Evolutionary conservation across 495 filamentous ascomycete genomes (phyloP).

Genomic region (Penicillium bovifimosum): DNA sequence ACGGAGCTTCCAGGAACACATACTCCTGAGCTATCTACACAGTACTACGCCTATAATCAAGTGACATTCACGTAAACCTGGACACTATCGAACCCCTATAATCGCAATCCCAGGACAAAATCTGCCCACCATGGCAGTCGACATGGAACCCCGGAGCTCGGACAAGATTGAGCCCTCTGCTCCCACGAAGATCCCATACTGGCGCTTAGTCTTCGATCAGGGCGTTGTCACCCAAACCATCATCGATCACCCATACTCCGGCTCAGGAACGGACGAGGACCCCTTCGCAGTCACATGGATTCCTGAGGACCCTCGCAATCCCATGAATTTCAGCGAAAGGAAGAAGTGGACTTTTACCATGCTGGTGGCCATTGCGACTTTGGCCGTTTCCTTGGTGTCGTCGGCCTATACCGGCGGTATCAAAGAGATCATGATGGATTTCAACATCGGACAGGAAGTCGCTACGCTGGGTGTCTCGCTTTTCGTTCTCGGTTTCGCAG

Average conservation of each 20-base stretch:
- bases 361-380: conserved; percentile 59
- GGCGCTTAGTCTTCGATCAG: conserved; percentile 46
- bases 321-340: conserved; percentile 53
- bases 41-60: background rate
- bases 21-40: background rate
- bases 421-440: conserved; percentile 52
- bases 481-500: conserved; percentile 74
- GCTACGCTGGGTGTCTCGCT: conserved; percentile 64
- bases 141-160: conserved; percentile 16
- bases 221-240: conserved; percentile 52
- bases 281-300: conserved; percentile 74
- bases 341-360: conserved; percentile 71
- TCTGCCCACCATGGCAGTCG: conserved; percentile 27
- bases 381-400: conserved; percentile 71
- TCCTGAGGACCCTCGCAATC: conserved; percentile 64
- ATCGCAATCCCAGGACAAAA: background rate
- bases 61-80: background rate
- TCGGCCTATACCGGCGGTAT: conserved; percentile 73
- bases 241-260: conserved; percentile 55
- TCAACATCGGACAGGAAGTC: conserved; percentile 54
- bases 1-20: background rate
- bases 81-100: background rate
- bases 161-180: conserved; percentile 29
- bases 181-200: conserved; percentile 39
- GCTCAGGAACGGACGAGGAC: conserved; percentile 65